Conservation (phyloP, 2,329 filamentous ascomycete species). For the Diaporthe capsici region DNA sequence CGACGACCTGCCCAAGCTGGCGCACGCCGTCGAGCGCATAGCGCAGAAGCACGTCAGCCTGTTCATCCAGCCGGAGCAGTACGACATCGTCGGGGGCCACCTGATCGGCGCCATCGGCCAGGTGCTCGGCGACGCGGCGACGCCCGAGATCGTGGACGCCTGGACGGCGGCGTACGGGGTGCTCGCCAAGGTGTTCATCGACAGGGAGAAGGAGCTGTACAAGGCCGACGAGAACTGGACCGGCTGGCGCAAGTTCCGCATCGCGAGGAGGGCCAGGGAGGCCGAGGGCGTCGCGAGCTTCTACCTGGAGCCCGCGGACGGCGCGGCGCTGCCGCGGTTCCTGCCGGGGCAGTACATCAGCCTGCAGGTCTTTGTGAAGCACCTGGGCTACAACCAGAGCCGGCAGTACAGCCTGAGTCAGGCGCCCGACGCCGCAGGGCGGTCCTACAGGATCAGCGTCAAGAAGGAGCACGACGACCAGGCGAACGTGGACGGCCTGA, state of each 20-base stretch:
- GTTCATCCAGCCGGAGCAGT: constrained; percentile 78
- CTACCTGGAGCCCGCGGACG: constrained; percentile 77
- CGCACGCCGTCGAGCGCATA: constrained; percentile 74
- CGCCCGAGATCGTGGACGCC: constrained; percentile 75
- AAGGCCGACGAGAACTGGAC: constrained; percentile 60
- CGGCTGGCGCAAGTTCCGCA: constrained; percentile 66
- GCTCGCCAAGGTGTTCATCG: constrained; percentile 79
- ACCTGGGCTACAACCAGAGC: constrained; percentile 75
- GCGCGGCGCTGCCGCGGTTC: constrained; percentile 68
- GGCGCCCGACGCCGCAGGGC: constrained; percentile 60
- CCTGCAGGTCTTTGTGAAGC: constrained; percentile 72
- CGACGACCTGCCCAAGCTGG: constrained; percentile 75
- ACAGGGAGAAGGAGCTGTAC: constrained; percentile 74
- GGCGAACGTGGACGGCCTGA: constrained; percentile 58
- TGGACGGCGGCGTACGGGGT: constrained; percentile 81
- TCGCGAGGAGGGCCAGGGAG: constrained; percentile 70
- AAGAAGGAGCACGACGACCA: constrained; percentile 70
- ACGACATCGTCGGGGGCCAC: constrained; percentile 77
- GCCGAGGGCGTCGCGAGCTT: constrained; percentile 76
- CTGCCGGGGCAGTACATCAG: constrained; percentile 82
- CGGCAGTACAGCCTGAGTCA: constrained; percentile 84
- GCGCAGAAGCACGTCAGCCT: constrained; percentile 83
- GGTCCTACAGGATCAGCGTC: constrained; percentile 80
- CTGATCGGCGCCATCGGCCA: constrained; percentile 77
- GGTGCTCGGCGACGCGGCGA: constrained; percentile 78